Conservation (phyloP, 176 grass and related monocot genomes). For the Panicum miliaceum region DNA sequence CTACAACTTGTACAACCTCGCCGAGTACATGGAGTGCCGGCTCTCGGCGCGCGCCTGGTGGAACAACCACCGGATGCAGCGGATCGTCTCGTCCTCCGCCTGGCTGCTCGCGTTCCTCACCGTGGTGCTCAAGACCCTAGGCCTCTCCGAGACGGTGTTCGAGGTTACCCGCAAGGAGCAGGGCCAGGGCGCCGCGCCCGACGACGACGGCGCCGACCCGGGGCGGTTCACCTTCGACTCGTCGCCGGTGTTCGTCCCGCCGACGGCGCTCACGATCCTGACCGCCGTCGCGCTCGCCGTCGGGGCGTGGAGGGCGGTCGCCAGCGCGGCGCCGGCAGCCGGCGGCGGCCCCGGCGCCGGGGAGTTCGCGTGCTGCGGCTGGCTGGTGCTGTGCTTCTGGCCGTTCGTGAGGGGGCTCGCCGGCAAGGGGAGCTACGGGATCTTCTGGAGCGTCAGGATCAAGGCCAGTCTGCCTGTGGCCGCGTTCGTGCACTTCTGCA, state of each 20-base stretch:
- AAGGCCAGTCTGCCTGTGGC: constrained; percentile 44
- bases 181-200: background rate
- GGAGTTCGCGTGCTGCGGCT: constrained; percentile 49
- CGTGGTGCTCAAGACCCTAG: constrained; percentile 52
- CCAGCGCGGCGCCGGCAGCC: background rate
- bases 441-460: constrained; percentile 47
- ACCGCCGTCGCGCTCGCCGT: constrained; percentile 12
- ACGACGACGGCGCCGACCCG: background rate
- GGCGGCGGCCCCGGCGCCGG: background rate
- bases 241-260: constrained; percentile 52
- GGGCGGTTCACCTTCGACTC: constrained; percentile 66
- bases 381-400: constrained; percentile 55
- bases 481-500: constrained; percentile 45
- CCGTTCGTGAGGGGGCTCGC: constrained; percentile 58
- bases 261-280: constrained; percentile 28
- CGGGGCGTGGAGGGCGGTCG: background rate
- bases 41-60: constrained; percentile 51
- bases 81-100: constrained; percentile 32
- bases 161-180: constrained; percentile 61
- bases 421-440: constrained; percentile 50
- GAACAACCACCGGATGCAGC: constrained; percentile 67
- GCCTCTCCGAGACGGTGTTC: constrained; percentile 59
- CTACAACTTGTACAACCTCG: constrained; percentile 28
- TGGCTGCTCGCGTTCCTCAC: constrained; percentile 62
- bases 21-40: constrained; percentile 43